Percentiles rank a stretch among this genome's conserved stretches.
These are phyloP conservation scores for Eucalyptus caleyi DNA, from an alignment of 345 rosid species.

Conservation along the genomic window DNA sequence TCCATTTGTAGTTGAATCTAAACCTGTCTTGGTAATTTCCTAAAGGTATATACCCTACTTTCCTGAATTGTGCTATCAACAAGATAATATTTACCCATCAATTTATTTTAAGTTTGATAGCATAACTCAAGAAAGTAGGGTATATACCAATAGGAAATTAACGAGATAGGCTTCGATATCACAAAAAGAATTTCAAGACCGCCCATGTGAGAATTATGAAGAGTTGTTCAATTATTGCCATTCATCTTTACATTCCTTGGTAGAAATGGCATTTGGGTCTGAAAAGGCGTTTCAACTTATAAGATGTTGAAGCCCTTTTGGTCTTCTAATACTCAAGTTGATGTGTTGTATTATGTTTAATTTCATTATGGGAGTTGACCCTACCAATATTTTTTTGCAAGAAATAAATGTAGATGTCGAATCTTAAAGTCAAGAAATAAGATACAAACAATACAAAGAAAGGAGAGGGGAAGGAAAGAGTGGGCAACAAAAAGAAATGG, in stretches of 20 bases:
- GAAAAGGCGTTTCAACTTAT: not conserved
- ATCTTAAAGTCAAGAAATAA: not conserved
- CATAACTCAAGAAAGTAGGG: not conserved
- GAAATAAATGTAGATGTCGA: not conserved
- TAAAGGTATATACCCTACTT: no score
- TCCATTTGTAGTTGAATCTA: no score
- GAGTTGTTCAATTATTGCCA: not conserved
- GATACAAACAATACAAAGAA: not conserved
- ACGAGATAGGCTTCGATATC: not conserved
- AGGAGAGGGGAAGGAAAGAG: not conserved
- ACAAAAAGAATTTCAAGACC: not conserved
- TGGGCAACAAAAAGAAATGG: not conserved
- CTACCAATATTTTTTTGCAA: not conserved
- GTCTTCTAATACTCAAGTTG: not conserved
- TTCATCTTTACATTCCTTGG: not conserved
- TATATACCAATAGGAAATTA: not conserved
- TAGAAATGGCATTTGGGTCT: not conserved
- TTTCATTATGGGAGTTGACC: not conserved
- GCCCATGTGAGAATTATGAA: not conserved
- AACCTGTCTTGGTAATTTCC: no score
- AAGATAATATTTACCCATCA: no score
- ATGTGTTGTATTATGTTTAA: not conserved
- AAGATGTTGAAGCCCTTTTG: not conserved
- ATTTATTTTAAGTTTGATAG: not conserved
- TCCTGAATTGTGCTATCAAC: fast-evolving